A percentile compares a stretch with the other conserved stretches of the same genome.
These are phyloP conservation scores for Selaginella tamariscina DNA, from an alignment of 75 land plant genomes.

Conservation along the genomic window DNA sequence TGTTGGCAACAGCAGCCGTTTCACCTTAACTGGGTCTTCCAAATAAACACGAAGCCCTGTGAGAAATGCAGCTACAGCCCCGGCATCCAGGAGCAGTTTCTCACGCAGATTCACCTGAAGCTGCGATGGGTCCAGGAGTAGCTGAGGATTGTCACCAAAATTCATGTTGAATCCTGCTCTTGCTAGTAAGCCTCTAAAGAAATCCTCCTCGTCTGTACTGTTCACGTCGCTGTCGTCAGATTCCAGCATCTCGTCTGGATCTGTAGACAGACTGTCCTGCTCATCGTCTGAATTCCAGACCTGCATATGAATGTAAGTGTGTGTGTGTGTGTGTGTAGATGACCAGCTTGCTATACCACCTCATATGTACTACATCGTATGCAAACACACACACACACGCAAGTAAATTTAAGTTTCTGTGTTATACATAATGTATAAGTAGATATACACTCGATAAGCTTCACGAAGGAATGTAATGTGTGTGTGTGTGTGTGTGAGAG, in stretches of 20 bases:
- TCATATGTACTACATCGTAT: neutral
- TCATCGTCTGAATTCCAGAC: constrained; percentile 96
- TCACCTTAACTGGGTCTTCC: constrained; percentile 93
- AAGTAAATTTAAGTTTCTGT: too few relatives aligned
- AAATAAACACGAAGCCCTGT: constrained; percentile 92
- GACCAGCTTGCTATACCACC: too few relatives aligned
- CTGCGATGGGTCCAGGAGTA: constrained; percentile 53
- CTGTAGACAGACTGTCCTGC: constrained; percentile 87
- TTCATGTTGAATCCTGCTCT: constrained; percentile 87
- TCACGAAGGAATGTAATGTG: too few relatives aligned
- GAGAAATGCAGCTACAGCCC: constrained; percentile 90
- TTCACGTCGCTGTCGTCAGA: constrained; percentile 93
- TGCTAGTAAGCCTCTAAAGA: constrained; percentile 83
- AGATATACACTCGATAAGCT: too few relatives aligned
- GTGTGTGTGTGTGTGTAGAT: too few relatives aligned
- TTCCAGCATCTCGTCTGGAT: constrained; percentile 87
- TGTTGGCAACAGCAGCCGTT: constrained; percentile 85
- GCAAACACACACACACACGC: constrained; percentile 4
- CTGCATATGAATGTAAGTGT: too few relatives aligned
- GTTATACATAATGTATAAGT: too few relatives aligned
- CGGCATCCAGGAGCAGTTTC: constrained; percentile 89
- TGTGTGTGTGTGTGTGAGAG: too few relatives aligned
- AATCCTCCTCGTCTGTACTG: constrained; percentile 95
- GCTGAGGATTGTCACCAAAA: constrained; percentile 68
- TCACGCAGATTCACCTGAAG: constrained; percentile 80